Evolutionary conservation across 1,139 yeast species (phyloP).

Genomic region (Cylindricascospora bacillispora): DNA sequence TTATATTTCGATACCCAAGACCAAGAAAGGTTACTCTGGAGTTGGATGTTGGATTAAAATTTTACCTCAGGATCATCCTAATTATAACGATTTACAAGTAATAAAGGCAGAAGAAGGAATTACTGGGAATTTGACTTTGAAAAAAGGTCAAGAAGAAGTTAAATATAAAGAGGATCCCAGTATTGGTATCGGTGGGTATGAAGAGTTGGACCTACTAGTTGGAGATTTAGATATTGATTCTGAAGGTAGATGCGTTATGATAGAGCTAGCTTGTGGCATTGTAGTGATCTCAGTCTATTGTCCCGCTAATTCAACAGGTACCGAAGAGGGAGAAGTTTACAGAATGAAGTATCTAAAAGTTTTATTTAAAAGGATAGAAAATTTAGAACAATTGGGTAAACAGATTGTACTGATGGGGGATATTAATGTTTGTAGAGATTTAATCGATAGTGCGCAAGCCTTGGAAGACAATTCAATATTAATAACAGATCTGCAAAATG

Average conservation of each 20-base stretch:
- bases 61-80: conserved; percentile 32
- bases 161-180: conserved; percentile 14
- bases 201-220: conserved; percentile 22
- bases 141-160: conserved; percentile 12
- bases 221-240: conserved; percentile 43
- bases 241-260: conserved; percentile 73
- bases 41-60: conserved; percentile 71
- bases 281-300: conserved; percentile 74
- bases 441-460: conserved; percentile 72
- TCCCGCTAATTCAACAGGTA: conserved; percentile 72
- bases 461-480: conserved; percentile 30
- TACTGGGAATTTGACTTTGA: conserved; percentile 48
- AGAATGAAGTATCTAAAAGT: conserved; percentile 45
- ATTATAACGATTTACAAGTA: conserved; percentile 36
- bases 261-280: conserved; percentile 53
- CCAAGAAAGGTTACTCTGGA: conserved; percentile 78
- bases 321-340: conserved; percentile 58
- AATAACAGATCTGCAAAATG: conserved; percentile 14
- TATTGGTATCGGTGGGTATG: conserved; percentile 64
- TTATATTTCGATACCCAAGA: conserved; percentile 55
- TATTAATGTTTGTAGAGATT: conserved; percentile 64
- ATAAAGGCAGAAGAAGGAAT: conserved; percentile 81
- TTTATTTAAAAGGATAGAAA: conserved; percentile 47
- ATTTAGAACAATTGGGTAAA: conserved; percentile 42
- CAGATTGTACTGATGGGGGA: conserved; percentile 78